Evolutionary conservation across 2,329 filamentous ascomycete species (phyloP).

Genomic region (Cucurbitaria berberidis): DNA sequence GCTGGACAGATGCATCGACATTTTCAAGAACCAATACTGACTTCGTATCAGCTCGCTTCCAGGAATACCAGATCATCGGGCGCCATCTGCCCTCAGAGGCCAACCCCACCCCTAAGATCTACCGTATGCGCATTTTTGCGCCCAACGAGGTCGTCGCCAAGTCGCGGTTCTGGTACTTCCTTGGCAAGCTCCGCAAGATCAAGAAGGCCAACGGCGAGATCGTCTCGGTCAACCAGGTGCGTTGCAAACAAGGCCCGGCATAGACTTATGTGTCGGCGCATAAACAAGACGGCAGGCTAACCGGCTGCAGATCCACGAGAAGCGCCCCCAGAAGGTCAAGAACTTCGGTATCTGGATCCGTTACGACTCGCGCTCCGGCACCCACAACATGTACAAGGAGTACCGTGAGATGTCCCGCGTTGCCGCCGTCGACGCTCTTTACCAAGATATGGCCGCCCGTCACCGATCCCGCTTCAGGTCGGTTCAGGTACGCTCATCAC

Average conservation of each 20-base stretch:
- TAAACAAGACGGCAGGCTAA: conserved; percentile 16
- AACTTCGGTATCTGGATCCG: conserved; percentile 99
- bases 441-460: conserved; percentile 99
- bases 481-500: conserved; percentile 78
- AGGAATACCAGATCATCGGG: conserved; percentile 99
- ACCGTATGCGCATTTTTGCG: conserved; percentile 99
- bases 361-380: conserved; percentile 99
- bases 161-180: conserved; percentile 99
- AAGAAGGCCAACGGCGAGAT: conserved; percentile 99
- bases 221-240: conserved; percentile 92
- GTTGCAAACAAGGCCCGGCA: conserved; percentile 44
- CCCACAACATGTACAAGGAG: conserved; percentile 99
- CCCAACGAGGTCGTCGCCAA: conserved; percentile 98
- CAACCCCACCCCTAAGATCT: conserved; percentile 97
- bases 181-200: conserved; percentile 98
- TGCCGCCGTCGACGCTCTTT: conserved; percentile 94
- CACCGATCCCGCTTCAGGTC: conserved; percentile 98
- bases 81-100: conserved; percentile 97
- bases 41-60: conserved; percentile 83
- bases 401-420: conserved; percentile 98
- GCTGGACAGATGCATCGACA: conserved; percentile 22
- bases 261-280: background rate
- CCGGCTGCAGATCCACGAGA: conserved; percentile 82
- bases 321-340: conserved; percentile 99
- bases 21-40: conserved; percentile 30